Evolutionary conservation across 2,329 filamentous ascomycete genomes (phyloP).

Genomic region (Macrophomina tecta): DNA sequence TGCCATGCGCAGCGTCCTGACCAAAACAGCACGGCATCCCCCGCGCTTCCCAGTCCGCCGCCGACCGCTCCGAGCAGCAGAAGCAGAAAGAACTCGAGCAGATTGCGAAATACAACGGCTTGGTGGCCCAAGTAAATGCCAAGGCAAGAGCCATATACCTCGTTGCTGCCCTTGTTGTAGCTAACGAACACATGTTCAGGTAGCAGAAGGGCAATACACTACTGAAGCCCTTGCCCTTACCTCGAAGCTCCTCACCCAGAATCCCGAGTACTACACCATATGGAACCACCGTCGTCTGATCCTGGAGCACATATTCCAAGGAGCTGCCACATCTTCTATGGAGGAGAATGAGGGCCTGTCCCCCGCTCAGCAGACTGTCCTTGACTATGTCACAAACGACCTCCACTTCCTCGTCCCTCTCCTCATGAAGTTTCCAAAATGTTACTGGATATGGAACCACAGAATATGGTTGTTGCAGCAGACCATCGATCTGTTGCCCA

Average conservation of each 20-base stretch:
- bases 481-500: constrained; percentile 68
- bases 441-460: constrained; percentile 99
- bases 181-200: constrained; percentile 37
- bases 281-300: constrained; percentile 86
- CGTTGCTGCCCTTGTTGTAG: neutral
- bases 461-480: constrained; percentile 82
- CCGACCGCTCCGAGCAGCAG: constrained; percentile 69
- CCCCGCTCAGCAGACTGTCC: constrained; percentile 34
- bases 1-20: constrained; percentile 11
- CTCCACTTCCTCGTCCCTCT: constrained; percentile 83
- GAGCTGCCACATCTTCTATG: constrained; percentile 40
- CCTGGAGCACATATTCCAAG: constrained; percentile 64
- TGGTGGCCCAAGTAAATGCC: constrained; percentile 71
- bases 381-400: constrained; percentile 71
- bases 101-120: constrained; percentile 75
- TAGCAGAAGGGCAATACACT: constrained; percentile 56
- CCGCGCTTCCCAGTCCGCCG: constrained; percentile 59
- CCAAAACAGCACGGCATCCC: constrained; percentile 78
- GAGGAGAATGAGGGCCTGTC: constrained; percentile 40
- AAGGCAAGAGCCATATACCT: constrained; percentile 52
- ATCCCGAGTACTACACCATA: constrained; percentile 89
- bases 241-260: constrained; percentile 74
- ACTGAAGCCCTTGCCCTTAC: constrained; percentile 69
- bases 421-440: constrained; percentile 86
- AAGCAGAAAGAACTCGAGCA: constrained; percentile 73